Evolutionary conservation across 805 yeast genomes (phyloP).

Genomic region (Ogataea trehaloabstinens): DNA sequence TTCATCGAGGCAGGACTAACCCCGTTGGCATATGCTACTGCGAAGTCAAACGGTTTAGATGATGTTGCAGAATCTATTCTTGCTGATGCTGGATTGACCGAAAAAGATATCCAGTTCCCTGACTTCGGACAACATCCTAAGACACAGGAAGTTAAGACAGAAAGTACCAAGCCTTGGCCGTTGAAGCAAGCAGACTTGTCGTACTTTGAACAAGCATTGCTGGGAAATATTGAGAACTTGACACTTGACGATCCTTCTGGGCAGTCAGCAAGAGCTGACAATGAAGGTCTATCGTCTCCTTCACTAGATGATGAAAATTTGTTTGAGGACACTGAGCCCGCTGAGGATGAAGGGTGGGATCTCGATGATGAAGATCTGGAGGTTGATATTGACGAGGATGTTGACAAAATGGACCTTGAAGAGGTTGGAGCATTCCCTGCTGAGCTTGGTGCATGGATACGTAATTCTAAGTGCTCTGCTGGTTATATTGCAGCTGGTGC

Average conservation of each 20-base stretch:
- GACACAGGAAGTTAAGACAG: conserved; percentile 48
- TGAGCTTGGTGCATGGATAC: conserved; percentile 79
- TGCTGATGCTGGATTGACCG: conserved; percentile 63
- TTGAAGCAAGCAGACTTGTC: conserved; percentile 68
- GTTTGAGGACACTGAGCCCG: conserved; percentile 43
- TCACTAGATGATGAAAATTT: conserved; percentile 39
- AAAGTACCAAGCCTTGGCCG: conserved; percentile 70
- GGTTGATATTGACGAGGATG: conserved; percentile 45
- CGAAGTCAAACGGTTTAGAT: conserved; percentile 79
- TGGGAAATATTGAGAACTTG: conserved; percentile 73
- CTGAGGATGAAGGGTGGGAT: conserved; percentile 77
- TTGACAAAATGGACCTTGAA: conserved; percentile 36
- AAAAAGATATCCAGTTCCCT: conserved; percentile 52
- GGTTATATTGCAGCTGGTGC: conserved; percentile 95
- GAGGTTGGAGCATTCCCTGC: conserved; percentile 40
- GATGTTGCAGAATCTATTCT: conserved; percentile 73
- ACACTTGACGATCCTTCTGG: conserved; percentile 42
- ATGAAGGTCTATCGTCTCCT: conserved; percentile 5
- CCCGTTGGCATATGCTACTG: conserved; percentile 91
- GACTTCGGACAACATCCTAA: conserved; percentile 37
- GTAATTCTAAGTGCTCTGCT: conserved; percentile 86
- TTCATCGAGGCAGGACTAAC: conserved; percentile 75
- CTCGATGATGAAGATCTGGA: conserved; percentile 78
- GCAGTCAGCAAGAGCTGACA: conserved; percentile 7
- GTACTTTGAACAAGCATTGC: conserved; percentile 79